Evolutionary conservation across 2,329 filamentous ascomycete genomes (phyloP), one percentile per base, ranked within the genome.

Genomic region (Ophiostoma angusticollis): DNA sequence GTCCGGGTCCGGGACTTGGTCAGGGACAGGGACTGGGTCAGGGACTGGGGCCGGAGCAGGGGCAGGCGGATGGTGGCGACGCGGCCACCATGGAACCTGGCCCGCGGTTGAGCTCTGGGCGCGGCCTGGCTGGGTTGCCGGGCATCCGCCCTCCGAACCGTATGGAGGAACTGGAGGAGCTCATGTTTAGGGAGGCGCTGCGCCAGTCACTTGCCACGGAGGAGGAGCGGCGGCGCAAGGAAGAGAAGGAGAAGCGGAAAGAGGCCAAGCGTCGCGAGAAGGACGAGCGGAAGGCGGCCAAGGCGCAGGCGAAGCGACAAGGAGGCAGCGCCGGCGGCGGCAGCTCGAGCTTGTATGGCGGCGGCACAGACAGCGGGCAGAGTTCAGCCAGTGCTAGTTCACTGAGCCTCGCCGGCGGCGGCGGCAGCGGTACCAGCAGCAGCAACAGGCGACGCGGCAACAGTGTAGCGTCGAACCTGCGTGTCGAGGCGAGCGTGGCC

Each of bases 141-240:
- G 31, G 50, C 45, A 41, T 48, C 45, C 31, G 51, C 40, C 52
- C 65, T 42, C 58, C 67, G 32, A 56, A 54, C 40, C 70, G 84
- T 22, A 75, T 93, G 54, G 84, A 93, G 17, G 87, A 96, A 49
- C 69, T 96, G 0, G 91, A 98, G 56, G 89, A 94, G 35, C 83
- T 98, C 66, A 98, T 98, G 91, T 86, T 96, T 67, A 85, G 91
- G 69, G 91, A 98, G 57, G 91, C 91, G 0, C 93, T 98, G 34
- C 72, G 91, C 28, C 59, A 94, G 22, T 94, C 86, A 34, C 65
- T 98, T n/a, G 86, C 82, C 0, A 80, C 84, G 1, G 91, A 98
- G 56, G 89, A 96, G 52, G 89, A 96, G 30, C 74, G 89, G n/a
- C 82, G 85, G 49, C 80, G 74, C 33, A 91, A 84, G 52, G 79